Evolutionary conservation across 306 rosid species (phyloP), one percentile per base, ranked within the genome.

Genomic region (Cucumis melo): DNA sequence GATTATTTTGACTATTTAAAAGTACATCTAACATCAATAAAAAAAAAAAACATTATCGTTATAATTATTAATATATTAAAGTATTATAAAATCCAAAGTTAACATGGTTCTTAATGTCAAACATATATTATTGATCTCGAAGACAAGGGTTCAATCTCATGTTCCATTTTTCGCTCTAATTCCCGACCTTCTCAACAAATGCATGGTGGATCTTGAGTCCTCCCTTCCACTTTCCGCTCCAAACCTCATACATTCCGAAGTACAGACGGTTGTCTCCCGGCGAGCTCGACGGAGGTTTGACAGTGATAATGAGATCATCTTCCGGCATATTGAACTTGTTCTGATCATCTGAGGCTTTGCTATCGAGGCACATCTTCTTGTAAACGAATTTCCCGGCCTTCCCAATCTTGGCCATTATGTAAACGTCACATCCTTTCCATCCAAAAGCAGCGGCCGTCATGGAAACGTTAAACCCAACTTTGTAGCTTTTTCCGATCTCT

Each of bases 171-270:
- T 44, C 16, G 34, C 10, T 15, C 53, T 24, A 23, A 12, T 21
- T 44, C 1, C 6, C n/a, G 0, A 70, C 8, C 15, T 23, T 24
- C 8, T 70, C 41, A 0, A 70, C 75, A 23, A 70, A 6, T 21
- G 92, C 94, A 4, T 62, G 12, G n/a, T 81, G 20, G 39, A 92
- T 90, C 46, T 21, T 19, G 14, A 92, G 81, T 10, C 98, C 98
- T 20, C 98, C 96, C 78, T 92, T 92, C 96, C 98, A 92, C 82
- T 83, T 88, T 7, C 89, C 94, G 10, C 90, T 91, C 98, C 98
- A 93, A 21, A 93, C 97, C 85, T 93, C 98, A 70, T 93, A 93
- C 58, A 93, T 80, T 27, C 98, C 98, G 38, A 93, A 93, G 66
- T 89, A 70, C 65, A 92, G 85, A 5, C 3, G 13, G 0, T 0